Evolutionary conservation across 139 green algal genomes (phyloP).

Genomic region (Auxenochlorella protothecoides): DNA sequence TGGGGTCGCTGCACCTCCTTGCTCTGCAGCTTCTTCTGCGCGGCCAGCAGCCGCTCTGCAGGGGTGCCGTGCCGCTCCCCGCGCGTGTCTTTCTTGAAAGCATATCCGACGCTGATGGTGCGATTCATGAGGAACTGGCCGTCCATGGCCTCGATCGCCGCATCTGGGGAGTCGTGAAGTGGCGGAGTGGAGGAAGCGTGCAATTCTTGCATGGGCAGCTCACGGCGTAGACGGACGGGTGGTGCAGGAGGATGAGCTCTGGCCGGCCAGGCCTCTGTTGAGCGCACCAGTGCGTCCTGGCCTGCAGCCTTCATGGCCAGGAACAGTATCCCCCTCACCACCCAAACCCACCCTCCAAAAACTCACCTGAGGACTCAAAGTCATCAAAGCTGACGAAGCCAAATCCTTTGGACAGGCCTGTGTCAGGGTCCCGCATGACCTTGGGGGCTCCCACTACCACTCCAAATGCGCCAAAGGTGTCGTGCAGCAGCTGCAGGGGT

Average conservation of each 20-base stretch:
- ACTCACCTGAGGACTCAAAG: constrained; percentile 72
- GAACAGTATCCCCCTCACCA: too few species aligned
- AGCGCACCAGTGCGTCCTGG: too few species aligned
- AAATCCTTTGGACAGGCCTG: constrained; percentile 76
- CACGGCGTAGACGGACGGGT: too few species aligned
- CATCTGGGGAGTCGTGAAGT: constrained; percentile 30
- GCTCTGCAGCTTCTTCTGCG: constrained; percentile 47
- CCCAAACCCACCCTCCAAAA: neutral
- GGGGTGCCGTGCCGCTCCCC: constrained; percentile 93
- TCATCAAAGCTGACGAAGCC: constrained; percentile 91
- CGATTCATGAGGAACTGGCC: constrained; percentile 89
- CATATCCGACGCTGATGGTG: constrained; percentile 83
- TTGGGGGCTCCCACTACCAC: constrained; percentile 87
- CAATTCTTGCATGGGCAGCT: too few species aligned
- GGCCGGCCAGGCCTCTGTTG: too few species aligned
- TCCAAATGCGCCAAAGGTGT: constrained; percentile 97
- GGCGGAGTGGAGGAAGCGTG: neutral
- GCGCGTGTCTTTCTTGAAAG: constrained; percentile 96
- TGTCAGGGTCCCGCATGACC: constrained; percentile 95
- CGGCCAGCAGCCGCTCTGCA: constrained; percentile 85
- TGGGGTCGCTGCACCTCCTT: constrained; percentile 49
- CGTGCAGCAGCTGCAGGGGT: constrained; percentile 78
- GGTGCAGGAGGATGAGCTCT: too few species aligned
- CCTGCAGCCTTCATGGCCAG: too few species aligned
- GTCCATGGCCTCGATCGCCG: constrained; percentile 94